Evolutionary conservation across 352 stramenopile species (phyloP), one percentile per base, ranked within the genome.

Genomic region (Globisporangium spiculum): DNA sequence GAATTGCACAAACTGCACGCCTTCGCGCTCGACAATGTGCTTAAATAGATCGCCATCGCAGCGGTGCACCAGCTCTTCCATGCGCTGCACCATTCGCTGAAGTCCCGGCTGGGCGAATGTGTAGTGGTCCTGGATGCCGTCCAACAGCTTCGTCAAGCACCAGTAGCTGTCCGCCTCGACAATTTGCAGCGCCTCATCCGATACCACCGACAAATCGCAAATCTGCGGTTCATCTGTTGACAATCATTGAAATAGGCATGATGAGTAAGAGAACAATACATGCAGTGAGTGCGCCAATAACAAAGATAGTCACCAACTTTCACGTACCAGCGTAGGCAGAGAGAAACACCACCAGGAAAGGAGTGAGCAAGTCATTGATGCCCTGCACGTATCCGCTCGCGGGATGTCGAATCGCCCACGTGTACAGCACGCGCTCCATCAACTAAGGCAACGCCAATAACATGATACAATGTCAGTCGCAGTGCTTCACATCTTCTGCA

Each of bases 91-190:
- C 98, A 99, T 99, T 41, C 97, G 92, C 83, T 99, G 97, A 27
- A 99, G 85, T 8, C 98, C 98, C 12, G 98, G 97, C 83, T 99
- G 98, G 67, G 97, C 94, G 53, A 97, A 97, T 12, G 97, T 99
- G 77, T 99, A 99, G 80, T 99, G 97, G 83, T 99, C 98, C 80
- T 96, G 97, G 69, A 99, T 99, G 52, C 97, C 94, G 67, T 99
- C 96, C 55, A 99, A 81, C 1, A 99, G 79, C 75, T 99, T 99
- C 26, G 96, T 99, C 41, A 99, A 80, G 77, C 98, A 99, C 96
- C 97, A 99, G 79, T 99, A 99, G 12, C 87, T 95, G 74, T 99
- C 98, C 3, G 98, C 97, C 79, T 99, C 98, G 0, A 99, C 78
- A 44, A 91, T 71, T 62, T 92, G 74, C 53, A 97, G 71, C 20